Percentiles rank a stretch among this genome's conserved stretches.
These are phyloP conservation scores for Talaromyces sp. DNA, from an alignment of 2,329 filamentous ascomycete species.

Conservation along the genomic window DNA sequence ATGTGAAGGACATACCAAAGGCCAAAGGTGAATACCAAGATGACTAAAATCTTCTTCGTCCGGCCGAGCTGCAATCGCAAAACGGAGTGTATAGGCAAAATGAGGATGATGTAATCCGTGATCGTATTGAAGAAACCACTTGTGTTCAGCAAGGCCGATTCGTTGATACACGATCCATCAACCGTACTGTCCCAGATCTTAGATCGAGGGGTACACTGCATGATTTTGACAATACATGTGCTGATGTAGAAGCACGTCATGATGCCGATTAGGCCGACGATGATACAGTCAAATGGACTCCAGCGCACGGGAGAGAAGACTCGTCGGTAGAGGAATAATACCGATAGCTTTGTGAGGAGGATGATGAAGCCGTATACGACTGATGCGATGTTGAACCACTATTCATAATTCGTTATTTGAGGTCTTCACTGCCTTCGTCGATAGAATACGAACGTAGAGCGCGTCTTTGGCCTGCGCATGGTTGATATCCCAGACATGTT, in stretches of 20 bases:
- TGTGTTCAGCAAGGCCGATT: constrained; percentile 16
- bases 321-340: constrained; percentile 24
- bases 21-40: constrained; percentile 19
- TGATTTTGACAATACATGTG: constrained; percentile 20
- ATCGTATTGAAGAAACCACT: constrained; percentile 21
- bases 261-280: constrained; percentile 20
- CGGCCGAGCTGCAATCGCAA: constrained; percentile 19
- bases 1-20: constrained; percentile 10
- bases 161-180: constrained; percentile 21
- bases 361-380: constrained; percentile 25
- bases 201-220: constrained; percentile 21
- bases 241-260: constrained; percentile 22
- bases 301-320: constrained; percentile 22
- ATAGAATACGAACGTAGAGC: constrained; percentile 10
- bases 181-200: constrained; percentile 20
- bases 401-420: background rate
- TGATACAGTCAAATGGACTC: constrained; percentile 18
- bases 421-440: background rate
- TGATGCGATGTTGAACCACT: constrained; percentile 21
- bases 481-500: constrained; percentile 19
- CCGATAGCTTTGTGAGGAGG: constrained; percentile 24
- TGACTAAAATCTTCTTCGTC: constrained; percentile 13
- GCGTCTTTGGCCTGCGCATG: constrained; percentile 14
- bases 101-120: constrained; percentile 20
- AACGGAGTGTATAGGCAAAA: constrained; percentile 19